These are phyloP conservation scores for Camillea tinctor DNA, from an alignment of 2,329 filamentous ascomycete genomes.

Conservation along the genomic window DNA sequence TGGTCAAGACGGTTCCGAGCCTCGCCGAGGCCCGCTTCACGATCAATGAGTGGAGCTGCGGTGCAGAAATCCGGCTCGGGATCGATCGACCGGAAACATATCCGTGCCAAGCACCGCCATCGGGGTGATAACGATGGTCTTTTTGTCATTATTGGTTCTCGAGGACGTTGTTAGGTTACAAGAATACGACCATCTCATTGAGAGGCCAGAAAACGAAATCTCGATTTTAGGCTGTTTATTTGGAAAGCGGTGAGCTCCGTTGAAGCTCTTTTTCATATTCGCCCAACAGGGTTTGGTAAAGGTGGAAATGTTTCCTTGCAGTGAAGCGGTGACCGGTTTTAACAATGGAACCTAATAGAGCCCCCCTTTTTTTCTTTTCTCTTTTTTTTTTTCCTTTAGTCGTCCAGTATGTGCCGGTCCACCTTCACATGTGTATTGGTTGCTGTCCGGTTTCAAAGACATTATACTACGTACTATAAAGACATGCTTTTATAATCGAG, in stretches of 20 bases:
- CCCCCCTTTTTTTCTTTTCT: neutral
- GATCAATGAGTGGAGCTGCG: conserved; percentile 17
- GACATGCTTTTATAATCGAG: neutral
- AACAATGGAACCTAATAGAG: neutral
- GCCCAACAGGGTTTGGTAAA: neutral
- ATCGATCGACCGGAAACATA: conserved; percentile 12
- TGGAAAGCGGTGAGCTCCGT: neutral
- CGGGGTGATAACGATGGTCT: neutral
- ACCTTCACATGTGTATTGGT: neutral
- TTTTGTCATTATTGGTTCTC: neutral
- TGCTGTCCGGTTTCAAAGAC: neutral
- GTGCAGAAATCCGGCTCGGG: conserved; percentile 19
- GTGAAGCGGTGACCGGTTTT: neutral
- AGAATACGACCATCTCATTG: too few relatives aligned
- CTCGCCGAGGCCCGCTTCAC: conserved; percentile 14
- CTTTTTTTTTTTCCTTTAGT: neutral
- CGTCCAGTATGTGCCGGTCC: neutral
- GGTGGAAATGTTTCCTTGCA: neutral
- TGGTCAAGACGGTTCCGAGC: conserved; percentile 23
- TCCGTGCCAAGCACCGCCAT: neutral
- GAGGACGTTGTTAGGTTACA: neutral
- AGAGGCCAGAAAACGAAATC: neutral
- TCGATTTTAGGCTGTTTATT: neutral
- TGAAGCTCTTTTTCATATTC: neutral
- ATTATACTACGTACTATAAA: neutral